A percentile compares a stretch with the other conserved stretches of the same genome.
phyloP scores from a whole-genome alignment of 2,329 filamentous ascomycete genomes.

The Hymenoscyphus infarciens region DNA sequence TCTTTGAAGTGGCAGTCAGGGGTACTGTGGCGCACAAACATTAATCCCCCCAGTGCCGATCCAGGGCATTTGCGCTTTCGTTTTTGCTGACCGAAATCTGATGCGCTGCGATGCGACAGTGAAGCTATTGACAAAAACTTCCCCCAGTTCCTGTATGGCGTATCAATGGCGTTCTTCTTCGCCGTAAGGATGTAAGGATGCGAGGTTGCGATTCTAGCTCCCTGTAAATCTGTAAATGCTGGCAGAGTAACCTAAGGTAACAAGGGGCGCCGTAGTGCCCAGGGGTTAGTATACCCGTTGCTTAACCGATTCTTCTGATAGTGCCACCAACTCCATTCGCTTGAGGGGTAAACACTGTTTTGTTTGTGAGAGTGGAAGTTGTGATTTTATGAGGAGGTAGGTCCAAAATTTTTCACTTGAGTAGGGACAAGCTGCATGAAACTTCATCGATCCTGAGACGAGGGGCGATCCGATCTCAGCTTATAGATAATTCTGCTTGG shows the following conservation, averaged over 20 bases:
- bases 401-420: too few species aligned
- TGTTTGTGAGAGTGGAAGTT: too few species aligned
- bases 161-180: not conserved
- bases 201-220: not conserved
- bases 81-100: not conserved
- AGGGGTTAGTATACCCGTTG: not conserved
- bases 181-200: not conserved
- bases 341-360: too few species aligned
- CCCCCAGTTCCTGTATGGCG: not conserved
- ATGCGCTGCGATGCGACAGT: not conserved
- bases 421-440: slow-evolving; percentile 3
- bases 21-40: slow-evolving; percentile 29
- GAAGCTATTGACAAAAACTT: not conserved
- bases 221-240: too few species aligned
- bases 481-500: slow-evolving; percentile 5
- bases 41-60: slow-evolving; percentile 29
- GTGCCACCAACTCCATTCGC: too few species aligned
- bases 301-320: not conserved
- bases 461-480: not conserved
- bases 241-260: too few species aligned
- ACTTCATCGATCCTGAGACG: slow-evolving; percentile 1
- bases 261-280: not conserved
- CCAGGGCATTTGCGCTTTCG: slow-evolving; percentile 18
- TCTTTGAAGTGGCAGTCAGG: slow-evolving; percentile 27
- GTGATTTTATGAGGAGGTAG: not conserved